Evolutionary conservation across 2,329 filamentous ascomycete genomes (phyloP).

Genomic region (Xylaria sp.): DNA sequence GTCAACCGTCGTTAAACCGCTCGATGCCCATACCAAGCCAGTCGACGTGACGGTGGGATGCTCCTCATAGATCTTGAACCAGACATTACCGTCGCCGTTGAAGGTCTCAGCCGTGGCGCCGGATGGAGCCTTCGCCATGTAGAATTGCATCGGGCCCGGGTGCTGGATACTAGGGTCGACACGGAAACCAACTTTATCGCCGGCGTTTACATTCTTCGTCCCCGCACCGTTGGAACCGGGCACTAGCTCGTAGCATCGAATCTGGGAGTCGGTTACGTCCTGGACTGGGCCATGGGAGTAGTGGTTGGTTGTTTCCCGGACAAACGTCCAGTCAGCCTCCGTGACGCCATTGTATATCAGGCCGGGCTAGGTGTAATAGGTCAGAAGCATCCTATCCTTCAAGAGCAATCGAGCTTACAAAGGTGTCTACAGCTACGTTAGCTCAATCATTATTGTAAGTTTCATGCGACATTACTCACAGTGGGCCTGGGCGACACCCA

Average conservation of each 20-base stretch:
- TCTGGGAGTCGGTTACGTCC: slow-evolving; percentile 49
- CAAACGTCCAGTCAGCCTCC: slow-evolving; percentile 49
- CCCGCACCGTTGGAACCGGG: slow-evolving; percentile 47
- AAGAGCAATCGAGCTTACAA: slow-evolving; percentile 32
- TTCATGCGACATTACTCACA: slow-evolving; percentile 34
- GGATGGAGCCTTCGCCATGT: slow-evolving; percentile 47
- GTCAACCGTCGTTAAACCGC: slow-evolving; percentile 37
- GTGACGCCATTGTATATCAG: slow-evolving; percentile 44
- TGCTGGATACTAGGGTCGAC: slow-evolving; percentile 48
- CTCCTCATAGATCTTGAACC: slow-evolving; percentile 50
- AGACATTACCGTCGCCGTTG: slow-evolving; percentile 45
- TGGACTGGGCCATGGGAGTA: slow-evolving; percentile 51
- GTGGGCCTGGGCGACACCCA: slow-evolving; percentile 44
- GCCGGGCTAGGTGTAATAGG: slow-evolving; percentile 36
- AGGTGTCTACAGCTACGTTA: slow-evolving; percentile 44
- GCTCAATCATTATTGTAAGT: background rate
- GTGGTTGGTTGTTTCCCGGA: slow-evolving; percentile 54
- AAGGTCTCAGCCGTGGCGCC: slow-evolving; percentile 45
- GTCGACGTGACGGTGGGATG: slow-evolving; percentile 40
- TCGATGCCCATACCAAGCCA: slow-evolving; percentile 40
- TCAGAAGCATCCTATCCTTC: background rate
- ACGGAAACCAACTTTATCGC: slow-evolving; percentile 52
- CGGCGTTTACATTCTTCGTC: slow-evolving; percentile 52
- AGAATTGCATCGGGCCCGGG: slow-evolving; percentile 48
- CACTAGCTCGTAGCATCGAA: slow-evolving; percentile 52